Conservation (phyloP, 2,329 filamentous ascomycete species). For the Colletotrichum lindemuthianum region DNA sequence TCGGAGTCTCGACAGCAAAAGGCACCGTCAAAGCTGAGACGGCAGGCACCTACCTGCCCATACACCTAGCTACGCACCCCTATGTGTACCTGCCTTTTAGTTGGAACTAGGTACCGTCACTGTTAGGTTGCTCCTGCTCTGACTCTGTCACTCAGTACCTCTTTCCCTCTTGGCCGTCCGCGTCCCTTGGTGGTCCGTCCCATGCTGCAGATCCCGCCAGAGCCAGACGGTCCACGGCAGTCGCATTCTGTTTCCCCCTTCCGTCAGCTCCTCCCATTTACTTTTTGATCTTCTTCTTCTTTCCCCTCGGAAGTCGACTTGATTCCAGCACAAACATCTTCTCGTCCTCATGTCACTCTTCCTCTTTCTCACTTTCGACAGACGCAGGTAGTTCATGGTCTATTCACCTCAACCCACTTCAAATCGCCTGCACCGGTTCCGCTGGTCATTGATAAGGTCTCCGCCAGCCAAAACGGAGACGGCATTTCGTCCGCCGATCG, state of each 20-base stretch:
- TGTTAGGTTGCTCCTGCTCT: neutral
- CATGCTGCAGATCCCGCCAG: too few relatives aligned
- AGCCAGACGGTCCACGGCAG: neutral
- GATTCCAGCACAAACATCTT: neutral
- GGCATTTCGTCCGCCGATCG: slow-evolving; percentile 1
- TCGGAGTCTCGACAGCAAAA: slow-evolving; percentile 25
- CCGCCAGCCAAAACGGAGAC: neutral
- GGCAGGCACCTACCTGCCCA: neutral
- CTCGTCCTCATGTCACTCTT: neutral
- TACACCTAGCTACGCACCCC: slow-evolving; percentile 2
- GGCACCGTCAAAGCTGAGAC: slow-evolving; percentile 35
- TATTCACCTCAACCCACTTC: too few relatives aligned
- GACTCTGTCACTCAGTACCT: neutral
- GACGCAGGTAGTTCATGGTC: too few relatives aligned
- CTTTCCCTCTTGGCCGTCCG: neutral
- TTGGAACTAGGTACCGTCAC: neutral
- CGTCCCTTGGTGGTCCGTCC: too few relatives aligned
- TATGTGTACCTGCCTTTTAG: neutral
- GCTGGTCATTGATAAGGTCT: too few relatives aligned
- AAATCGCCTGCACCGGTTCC: too few relatives aligned
- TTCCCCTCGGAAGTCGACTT: too few relatives aligned
- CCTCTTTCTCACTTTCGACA: neutral
- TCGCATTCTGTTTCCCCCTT: slow-evolving; percentile 3
- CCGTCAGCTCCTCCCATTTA: slow-evolving; percentile 9
- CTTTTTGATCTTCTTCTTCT: slow-evolving; percentile 11